Evolutionary conservation across 2,329 filamentous ascomycete species (phyloP).

Genomic region (Trichoderma harzianum): DNA sequence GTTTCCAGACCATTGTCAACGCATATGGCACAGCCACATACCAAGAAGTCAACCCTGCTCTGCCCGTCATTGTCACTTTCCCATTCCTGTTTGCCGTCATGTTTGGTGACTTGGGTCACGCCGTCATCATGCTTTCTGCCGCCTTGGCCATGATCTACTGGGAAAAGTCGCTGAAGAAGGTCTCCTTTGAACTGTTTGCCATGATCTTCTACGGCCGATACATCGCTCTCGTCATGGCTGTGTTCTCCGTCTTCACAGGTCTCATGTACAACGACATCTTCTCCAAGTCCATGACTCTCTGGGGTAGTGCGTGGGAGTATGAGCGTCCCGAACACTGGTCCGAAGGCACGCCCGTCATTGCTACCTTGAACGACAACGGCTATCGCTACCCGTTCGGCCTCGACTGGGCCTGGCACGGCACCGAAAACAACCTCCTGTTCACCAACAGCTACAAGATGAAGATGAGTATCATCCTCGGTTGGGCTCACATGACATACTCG

Average conservation of each 20-base stretch:
- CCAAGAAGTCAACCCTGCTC: constrained; percentile 91
- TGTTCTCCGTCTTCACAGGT: constrained; percentile 96
- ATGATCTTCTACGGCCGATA: constrained; percentile 99
- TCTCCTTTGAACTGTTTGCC: constrained; percentile 86
- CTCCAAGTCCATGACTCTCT: constrained; percentile 86
- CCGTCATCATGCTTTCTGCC: constrained; percentile 79
- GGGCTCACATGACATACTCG: constrained; percentile 98
- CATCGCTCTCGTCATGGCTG: constrained; percentile 96
- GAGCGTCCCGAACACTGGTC: constrained; percentile 63
- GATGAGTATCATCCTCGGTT: constrained; percentile 94
- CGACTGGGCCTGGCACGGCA: constrained; percentile 94
- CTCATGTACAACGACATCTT: constrained; percentile 98
- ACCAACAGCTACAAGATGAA: constrained; percentile 99
- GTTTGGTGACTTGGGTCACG: constrained; percentile 98
- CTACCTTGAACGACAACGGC: constrained; percentile 60
- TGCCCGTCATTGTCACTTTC: constrained; percentile 95
- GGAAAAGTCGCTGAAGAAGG: constrained; percentile 90
- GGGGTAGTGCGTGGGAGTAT: constrained; percentile 87
- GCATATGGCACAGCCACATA: constrained; percentile 98
- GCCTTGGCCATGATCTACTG: constrained; percentile 93
- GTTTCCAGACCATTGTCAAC: constrained; percentile 98
- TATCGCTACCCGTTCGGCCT: constrained; percentile 95
- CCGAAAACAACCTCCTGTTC: constrained; percentile 93
- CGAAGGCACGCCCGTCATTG: constrained; percentile 61
- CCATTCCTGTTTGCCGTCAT: constrained; percentile 99